A percentile compares a stretch with the other conserved stretches of the same genome.
phyloP scores from a whole-genome alignment of 495 filamentous ascomycete species.

The Xeromyces bisporus region DNA sequence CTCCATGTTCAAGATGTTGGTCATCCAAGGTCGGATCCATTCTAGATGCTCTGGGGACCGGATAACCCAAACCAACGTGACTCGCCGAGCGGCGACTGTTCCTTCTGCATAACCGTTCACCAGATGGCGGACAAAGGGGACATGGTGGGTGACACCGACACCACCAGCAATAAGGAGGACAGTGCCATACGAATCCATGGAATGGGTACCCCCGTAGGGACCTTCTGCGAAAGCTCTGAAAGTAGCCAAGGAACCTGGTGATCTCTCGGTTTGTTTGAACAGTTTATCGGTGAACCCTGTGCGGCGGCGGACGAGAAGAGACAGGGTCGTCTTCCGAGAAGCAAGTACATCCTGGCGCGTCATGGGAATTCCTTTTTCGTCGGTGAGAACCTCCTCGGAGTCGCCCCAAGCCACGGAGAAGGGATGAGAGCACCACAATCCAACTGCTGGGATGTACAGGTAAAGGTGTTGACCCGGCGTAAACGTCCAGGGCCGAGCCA shows the following conservation, averaged over 20 bases:
- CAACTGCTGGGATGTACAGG: constrained; percentile 60
- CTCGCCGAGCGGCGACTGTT: constrained; percentile 59
- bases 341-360: constrained; percentile 17
- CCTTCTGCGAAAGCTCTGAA: constrained; percentile 59
- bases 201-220: constrained; percentile 70
- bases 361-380: constrained; percentile 28
- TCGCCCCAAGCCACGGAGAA: constrained; percentile 87
- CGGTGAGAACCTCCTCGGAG: constrained; percentile 13
- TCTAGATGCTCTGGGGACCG: constrained; percentile 73
- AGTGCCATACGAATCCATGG: constrained; percentile 78
- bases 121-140: constrained; percentile 72
- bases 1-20: constrained; percentile 62
- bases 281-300: constrained; percentile 77
- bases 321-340: constrained; percentile 41
- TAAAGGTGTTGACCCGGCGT: constrained; percentile 78
- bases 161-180: constrained; percentile 81
- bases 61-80: constrained; percentile 82
- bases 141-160: constrained; percentile 85
- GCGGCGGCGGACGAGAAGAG: constrained; percentile 68
- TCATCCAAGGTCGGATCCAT: constrained; percentile 93
- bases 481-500: constrained; percentile 62
- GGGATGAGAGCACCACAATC: constrained; percentile 74
- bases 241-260: constrained; percentile 27
- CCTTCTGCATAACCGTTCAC: constrained; percentile 55
- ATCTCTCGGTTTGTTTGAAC: constrained; percentile 40